Conservation (phyloP, 2,329 filamentous ascomycete species). For the Claviceps pusilla region DNA sequence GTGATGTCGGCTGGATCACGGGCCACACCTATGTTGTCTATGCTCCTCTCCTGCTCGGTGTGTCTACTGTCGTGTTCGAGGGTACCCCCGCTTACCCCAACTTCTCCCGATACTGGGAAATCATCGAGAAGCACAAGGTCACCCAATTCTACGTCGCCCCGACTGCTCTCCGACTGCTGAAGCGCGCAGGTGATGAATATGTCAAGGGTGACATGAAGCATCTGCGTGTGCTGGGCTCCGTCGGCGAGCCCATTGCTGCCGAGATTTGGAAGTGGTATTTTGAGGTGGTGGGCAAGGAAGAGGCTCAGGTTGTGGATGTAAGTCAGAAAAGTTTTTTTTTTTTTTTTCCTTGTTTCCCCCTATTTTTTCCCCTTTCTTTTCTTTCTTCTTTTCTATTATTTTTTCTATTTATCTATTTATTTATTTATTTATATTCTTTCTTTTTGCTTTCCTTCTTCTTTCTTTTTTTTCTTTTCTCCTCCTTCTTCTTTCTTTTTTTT, state of each 20-base stretch:
- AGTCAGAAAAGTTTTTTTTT: constrained; percentile 20
- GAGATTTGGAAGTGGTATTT: constrained; percentile 99
- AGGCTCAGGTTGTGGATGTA: constrained; percentile 87
- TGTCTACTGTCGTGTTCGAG: constrained; percentile 92
- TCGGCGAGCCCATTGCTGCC: constrained; percentile 92
- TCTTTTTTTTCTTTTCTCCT: too few species aligned
- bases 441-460: too few species aligned
- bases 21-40: constrained; percentile 98
- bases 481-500: too few species aligned
- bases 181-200: constrained; percentile 87
- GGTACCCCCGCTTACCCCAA: constrained; percentile 94
- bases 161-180: constrained; percentile 80
- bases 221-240: constrained; percentile 79
- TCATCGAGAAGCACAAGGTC: constrained; percentile 86
- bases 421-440: too few species aligned
- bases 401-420: too few species aligned
- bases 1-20: constrained; percentile 98
- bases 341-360: not conserved
- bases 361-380: too few species aligned
- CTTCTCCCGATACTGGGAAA: constrained; percentile 98
- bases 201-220: constrained; percentile 82
- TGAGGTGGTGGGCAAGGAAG: constrained; percentile 82
- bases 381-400: too few species aligned
- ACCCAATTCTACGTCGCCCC: constrained; percentile 98
- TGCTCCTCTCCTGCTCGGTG: constrained; percentile 79